Conservation (phyloP, 768 basidiomycete genomes). For the Terana coerulea region DNA sequence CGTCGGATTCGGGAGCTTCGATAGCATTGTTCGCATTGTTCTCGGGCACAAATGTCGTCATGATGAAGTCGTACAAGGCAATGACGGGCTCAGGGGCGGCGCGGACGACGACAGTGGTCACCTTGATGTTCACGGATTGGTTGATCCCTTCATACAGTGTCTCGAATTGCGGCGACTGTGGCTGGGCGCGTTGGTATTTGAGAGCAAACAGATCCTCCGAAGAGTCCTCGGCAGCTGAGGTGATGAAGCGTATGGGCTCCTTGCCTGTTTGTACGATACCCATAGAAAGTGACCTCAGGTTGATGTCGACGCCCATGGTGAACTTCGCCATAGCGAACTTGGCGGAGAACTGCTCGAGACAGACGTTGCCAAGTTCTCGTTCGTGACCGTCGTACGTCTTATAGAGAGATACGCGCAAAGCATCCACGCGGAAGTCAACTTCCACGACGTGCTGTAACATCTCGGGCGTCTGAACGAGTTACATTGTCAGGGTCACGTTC, state of each 20-base stretch:
- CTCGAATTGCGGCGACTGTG: slow-evolving; percentile 80
- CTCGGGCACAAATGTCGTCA: slow-evolving; percentile 86
- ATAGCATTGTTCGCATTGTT: neutral
- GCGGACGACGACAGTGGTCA: slow-evolving; percentile 89
- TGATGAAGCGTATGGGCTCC: slow-evolving; percentile 58
- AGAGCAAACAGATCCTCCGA: slow-evolving; percentile 72
- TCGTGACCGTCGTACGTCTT: slow-evolving; percentile 69
- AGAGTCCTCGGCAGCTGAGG: slow-evolving; percentile 46
- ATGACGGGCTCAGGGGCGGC: slow-evolving; percentile 89
- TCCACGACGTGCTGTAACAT: slow-evolving; percentile 70
- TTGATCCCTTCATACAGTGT: slow-evolving; percentile 80
- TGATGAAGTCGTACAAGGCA: slow-evolving; percentile 91
- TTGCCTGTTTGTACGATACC: slow-evolving; percentile 57
- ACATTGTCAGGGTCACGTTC: neutral
- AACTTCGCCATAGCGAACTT: slow-evolving; percentile 73
- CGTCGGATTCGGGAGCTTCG: neutral
- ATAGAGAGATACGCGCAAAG: slow-evolving; percentile 73
- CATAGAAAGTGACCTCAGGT: slow-evolving; percentile 78
- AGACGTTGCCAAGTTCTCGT: slow-evolving; percentile 71
- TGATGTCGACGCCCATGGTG: slow-evolving; percentile 83
- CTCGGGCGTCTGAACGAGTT: slow-evolving; percentile 32
- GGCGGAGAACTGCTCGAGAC: slow-evolving; percentile 75
- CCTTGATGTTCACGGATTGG: slow-evolving; percentile 79
- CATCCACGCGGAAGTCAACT: slow-evolving; percentile 83
- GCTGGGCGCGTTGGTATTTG: slow-evolving; percentile 75